These are phyloP conservation scores for Eucalyptus pauciflora DNA, from an alignment of 345 rosid species.

Conservation along the genomic window DNA sequence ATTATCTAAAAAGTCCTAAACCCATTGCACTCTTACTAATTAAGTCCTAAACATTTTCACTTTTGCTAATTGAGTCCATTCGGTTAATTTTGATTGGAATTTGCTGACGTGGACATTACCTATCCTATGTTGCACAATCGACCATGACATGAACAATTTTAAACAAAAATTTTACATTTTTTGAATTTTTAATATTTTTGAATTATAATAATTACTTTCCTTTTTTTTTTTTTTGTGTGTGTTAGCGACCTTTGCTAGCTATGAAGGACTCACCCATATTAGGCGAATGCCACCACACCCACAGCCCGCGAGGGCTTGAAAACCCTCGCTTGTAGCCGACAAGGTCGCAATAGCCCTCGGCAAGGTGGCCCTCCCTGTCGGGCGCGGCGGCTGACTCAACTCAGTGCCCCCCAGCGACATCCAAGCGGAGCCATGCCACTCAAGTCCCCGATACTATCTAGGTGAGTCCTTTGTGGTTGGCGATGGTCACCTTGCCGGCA, in stretches of 20 bases:
- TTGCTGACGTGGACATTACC: not conserved
- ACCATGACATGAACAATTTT: no score
- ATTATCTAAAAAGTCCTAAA: not conserved
- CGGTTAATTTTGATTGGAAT: not conserved
- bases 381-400: no score
- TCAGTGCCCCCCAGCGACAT: no score
- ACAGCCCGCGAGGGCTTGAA: accelerated
- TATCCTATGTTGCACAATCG: not conserved
- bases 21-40: no score
- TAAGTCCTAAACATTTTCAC: no score
- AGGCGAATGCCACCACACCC: not conserved
- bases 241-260: accelerated
- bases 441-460: not conserved
- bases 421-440: no score
- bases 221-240: no score
- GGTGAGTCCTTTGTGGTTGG: not conserved
- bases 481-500: not conserved
- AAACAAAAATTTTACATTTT: no score
- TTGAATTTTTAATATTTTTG: no score
- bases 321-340: not conserved
- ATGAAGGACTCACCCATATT: not conserved
- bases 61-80: no score
- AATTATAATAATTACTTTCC: no score
- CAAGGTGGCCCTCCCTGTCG: not conserved
- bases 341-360: not conserved